Evolutionary conservation across 208 protist species (phyloP), one percentile per base, ranked within the genome.

Genomic region (Angomonas deanei): DNA sequence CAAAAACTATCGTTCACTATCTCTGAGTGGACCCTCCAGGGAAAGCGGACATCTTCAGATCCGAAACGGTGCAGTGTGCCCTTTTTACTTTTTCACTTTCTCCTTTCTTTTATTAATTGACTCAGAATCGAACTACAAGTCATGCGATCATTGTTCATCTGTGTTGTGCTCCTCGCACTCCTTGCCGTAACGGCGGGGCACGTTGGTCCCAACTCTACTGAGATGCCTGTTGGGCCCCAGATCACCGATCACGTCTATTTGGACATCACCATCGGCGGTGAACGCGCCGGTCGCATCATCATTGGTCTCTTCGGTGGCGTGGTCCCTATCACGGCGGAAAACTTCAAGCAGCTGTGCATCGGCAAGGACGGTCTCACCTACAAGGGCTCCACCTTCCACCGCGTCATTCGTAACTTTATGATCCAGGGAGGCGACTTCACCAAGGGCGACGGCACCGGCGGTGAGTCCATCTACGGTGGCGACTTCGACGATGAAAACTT

Each of bases 341-440:
- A 84, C 78, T 84, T 84, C 66, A 68, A 70, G 24, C 67, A 56
- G 27, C 73, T 84, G n/a, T 84, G 78, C 78, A 84, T 73, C 2
- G 78, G 78, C 15, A 73, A 84, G 68, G 80, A 84, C 70, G 70
- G 70, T 39, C 68, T 76, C 42, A 68, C 66, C 74, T 73, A 66
- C 73, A 57, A 68, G 47, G 59, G 59, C 63, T 72, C 59, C 23
- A 46, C 64, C 52, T 84, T 84, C 70, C 78, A 84, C 73, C 78
- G 78, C 39, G 65, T 84, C 15, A 84, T 84, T 58, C 69, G 59
- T 19, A 46, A 68, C 32, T 84, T 84, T 64, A 84, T 84, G 78
- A 77, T 68, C 67, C 78, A 84, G 70, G 78, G 78, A 42, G 78
- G 78, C 48, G 78, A 84, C 67, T 72, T 84, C 73, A 84, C 78